These are phyloP conservation scores for Pleomassaria siparia DNA, from an alignment of 2,329 filamentous ascomycete genomes.

Conservation along the genomic window DNA sequence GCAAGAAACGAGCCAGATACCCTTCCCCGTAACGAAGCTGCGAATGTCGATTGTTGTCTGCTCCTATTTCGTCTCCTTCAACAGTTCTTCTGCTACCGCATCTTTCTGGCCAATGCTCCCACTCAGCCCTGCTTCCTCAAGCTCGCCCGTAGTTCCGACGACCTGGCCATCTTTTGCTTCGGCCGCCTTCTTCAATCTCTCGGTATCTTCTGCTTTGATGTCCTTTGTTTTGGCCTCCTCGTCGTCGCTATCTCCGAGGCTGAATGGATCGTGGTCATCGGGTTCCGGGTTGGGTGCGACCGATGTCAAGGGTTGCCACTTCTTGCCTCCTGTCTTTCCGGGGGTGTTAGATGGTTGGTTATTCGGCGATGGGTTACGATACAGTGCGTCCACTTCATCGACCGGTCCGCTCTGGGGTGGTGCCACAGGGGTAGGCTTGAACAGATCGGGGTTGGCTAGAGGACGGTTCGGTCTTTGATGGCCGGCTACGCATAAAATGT, in stretches of 20 bases:
- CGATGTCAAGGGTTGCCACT: conserved; percentile 92
- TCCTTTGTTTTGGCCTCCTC: conserved; percentile 69
- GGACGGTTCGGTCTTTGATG: conserved; percentile 60
- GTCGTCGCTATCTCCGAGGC: conserved; percentile 86
- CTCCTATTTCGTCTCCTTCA: conserved; percentile 40
- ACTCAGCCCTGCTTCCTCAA: conserved; percentile 44
- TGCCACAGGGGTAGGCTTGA: conserved; percentile 65
- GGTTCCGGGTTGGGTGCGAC: conserved; percentile 82
- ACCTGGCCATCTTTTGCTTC: conserved; percentile 35
- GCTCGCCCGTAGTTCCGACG: conserved; percentile 18
- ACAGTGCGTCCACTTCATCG: conserved; percentile 77
- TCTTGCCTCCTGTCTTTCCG: conserved; percentile 69
- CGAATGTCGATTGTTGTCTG: too few species aligned
- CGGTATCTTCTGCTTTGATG: conserved; percentile 54
- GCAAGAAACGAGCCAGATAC: not conserved
- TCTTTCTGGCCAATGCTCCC: conserved; percentile 49
- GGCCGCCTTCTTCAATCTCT: conserved; percentile 53
- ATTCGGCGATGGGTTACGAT: conserved; percentile 54
- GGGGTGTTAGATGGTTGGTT: conserved; percentile 22
- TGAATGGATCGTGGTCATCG: conserved; percentile 90
- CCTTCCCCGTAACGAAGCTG: too few species aligned
- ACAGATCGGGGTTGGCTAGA: conserved; percentile 75
- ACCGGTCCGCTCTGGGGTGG: conserved; percentile 62
- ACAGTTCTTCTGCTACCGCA: conserved; percentile 49
- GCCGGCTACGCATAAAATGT: conserved; percentile 1